A percentile compares a stretch with the other conserved stretches of the same genome.
Evolutionary conservation across 192 early-diverging fungal genomes (phyloP).

Genomic region (Backusella liffmaniae): DNA sequence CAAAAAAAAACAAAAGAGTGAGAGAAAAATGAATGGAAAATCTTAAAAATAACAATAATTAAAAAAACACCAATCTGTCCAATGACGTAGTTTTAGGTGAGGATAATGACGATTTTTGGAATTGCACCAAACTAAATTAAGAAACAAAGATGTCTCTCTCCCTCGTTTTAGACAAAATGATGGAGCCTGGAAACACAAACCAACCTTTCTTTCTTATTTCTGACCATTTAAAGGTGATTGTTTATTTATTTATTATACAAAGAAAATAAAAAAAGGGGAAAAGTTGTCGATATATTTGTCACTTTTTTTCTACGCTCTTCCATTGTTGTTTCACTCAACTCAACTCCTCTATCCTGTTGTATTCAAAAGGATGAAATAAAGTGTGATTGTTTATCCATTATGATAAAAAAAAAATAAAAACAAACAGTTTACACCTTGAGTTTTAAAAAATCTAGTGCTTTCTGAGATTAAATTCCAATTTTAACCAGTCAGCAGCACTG

Average conservation of each 20-base stretch:
- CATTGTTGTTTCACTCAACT: neutral
- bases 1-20: neutral
- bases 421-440: neutral
- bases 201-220: neutral
- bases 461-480: neutral
- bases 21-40: neutral
- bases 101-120: neutral
- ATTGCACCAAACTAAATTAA: slow-evolving; percentile 3
- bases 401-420: neutral
- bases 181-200: slow-evolving; percentile 5
- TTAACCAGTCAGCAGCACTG: neutral
- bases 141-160: neutral
- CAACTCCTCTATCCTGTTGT: neutral
- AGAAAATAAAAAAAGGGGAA: neutral
- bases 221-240: neutral
- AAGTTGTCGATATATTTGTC: neutral
- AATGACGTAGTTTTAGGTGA: neutral
- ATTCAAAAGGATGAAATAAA: neutral
- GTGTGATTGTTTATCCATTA: neutral
- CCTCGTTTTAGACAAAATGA: slow-evolving; percentile 5
- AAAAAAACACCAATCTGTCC: neutral
- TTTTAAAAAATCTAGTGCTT: neutral
- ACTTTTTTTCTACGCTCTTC: neutral
- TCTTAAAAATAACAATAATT: slow-evolving; percentile 5
- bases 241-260: neutral